These are phyloP conservation scores for Leishmania aethiopica DNA, from an alignment of 208 protist species.

Conservation along the genomic window DNA sequence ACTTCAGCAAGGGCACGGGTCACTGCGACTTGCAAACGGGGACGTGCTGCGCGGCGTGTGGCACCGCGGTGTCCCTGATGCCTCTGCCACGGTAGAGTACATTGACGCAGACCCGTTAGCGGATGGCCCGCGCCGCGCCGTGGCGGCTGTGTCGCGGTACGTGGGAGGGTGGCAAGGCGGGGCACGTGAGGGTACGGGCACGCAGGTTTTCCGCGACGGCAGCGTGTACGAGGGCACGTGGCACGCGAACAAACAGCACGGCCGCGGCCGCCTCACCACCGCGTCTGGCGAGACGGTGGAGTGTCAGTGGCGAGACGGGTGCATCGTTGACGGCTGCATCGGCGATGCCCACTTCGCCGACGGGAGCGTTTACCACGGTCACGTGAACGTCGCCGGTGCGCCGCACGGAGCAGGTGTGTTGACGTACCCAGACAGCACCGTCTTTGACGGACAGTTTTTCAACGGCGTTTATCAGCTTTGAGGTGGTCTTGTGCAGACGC, in stretches of 20 bases:
- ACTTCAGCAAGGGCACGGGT: conserved; percentile 79
- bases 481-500: conserved; percentile 1
- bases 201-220: conserved; percentile 67
- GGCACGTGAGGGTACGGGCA: conserved; percentile 61
- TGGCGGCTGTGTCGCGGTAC: conserved; percentile 45
- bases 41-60: conserved; percentile 79
- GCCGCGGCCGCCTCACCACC: conserved; percentile 63
- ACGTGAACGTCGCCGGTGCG: conserved; percentile 41
- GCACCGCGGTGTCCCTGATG: conserved; percentile 62
- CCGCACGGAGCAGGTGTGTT: conserved; percentile 76
- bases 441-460: conserved; percentile 74
- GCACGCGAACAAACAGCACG: conserved; percentile 63
- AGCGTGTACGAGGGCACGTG: conserved; percentile 88
- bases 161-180: conserved; percentile 82
- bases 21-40: conserved; percentile 69
- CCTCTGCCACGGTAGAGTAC: conserved; percentile 71
- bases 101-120: conserved; percentile 32
- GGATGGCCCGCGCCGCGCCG: conserved; percentile 16
- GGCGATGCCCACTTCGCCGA: conserved; percentile 64
- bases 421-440: conserved; percentile 81
- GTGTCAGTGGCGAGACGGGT: conserved; percentile 65
- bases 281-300: conserved; percentile 64
- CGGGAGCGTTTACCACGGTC: conserved; percentile 82
- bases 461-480: conserved; percentile 81
- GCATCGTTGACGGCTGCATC: conserved; percentile 48